Percentiles rank a stretch among this genome's conserved stretches.
These are phyloP conservation scores for Ceratobasidium sp. DNA, from an alignment of 1,284 basidiomycete species.

Conservation along the genomic window DNA sequence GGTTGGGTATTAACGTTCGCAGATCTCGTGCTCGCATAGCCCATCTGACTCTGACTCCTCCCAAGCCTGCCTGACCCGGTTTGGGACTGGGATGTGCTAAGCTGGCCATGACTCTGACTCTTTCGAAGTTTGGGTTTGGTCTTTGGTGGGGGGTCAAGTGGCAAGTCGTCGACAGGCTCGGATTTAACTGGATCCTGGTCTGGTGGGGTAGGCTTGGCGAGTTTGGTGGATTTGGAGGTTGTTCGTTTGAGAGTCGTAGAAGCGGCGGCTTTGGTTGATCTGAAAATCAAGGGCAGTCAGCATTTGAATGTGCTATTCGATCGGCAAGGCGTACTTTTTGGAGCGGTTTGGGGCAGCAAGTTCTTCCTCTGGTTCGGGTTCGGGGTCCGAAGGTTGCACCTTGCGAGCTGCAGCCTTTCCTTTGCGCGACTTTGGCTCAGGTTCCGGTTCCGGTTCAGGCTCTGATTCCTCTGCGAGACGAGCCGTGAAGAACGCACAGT, in stretches of 20 bases:
- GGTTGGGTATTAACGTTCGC: background rate
- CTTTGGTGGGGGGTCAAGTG: background rate
- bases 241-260: slow-evolving; percentile 31
- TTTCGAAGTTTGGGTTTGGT: slow-evolving; percentile 23
- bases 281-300: background rate
- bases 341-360: background rate
- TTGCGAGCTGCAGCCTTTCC: slow-evolving; percentile 34
- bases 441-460: slow-evolving; percentile 3
- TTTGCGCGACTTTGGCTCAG: slow-evolving; percentile 25
- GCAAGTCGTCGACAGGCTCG: slow-evolving; percentile 22
- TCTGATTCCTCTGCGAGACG: slow-evolving; percentile 8
- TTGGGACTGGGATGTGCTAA: slow-evolving; percentile 5
- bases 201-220: background rate
- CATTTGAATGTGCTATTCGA: background rate
- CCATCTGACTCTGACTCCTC: slow-evolving; percentile 41
- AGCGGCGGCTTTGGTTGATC: background rate
- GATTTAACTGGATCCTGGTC: background rate
- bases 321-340: background rate
- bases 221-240: slow-evolving; percentile 26
- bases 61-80: slow-evolving; percentile 2
- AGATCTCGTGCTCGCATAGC: slow-evolving; percentile 14
- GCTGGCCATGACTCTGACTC: slow-evolving; percentile 37
- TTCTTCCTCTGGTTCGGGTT: slow-evolving; percentile 10
- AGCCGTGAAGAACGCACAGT: slow-evolving; percentile 46
- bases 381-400: slow-evolving; percentile 21